Percentiles rank a stretch among this genome's conserved stretches.
These are phyloP conservation scores for Albatrellus ellisii DNA, from an alignment of 768 basidiomycete genomes.

Conservation along the genomic window DNA sequence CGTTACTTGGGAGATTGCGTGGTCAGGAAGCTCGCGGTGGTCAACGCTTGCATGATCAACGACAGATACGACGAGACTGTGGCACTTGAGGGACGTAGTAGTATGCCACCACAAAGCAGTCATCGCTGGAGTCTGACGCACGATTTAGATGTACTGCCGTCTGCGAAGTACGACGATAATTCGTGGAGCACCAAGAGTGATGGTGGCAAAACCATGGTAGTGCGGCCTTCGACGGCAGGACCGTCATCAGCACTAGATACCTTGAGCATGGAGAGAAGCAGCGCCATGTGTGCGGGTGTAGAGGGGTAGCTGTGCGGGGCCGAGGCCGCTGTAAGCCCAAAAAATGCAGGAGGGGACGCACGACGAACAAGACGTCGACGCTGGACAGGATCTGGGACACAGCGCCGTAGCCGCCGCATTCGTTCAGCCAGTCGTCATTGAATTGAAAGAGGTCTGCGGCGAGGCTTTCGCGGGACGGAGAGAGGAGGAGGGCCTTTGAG, in stretches of 20 bases:
- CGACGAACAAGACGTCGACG: constrained; percentile 40
- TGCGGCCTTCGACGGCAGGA: neutral
- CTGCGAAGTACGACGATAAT: constrained; percentile 10
- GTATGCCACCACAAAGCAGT: neutral
- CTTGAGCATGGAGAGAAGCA: constrained; percentile 11
- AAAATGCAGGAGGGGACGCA: neutral
- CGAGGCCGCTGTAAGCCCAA: neutral
- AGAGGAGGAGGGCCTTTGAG: constrained; percentile 32
- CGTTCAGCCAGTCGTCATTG: constrained; percentile 32
- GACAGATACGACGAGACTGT: constrained; percentile 10
- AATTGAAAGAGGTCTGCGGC: constrained; percentile 28
- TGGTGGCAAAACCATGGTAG: constrained; percentile 2
- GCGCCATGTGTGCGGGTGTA: constrained; percentile 5
- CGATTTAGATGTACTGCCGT: constrained; percentile 2
- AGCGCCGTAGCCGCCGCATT: constrained; percentile 19
- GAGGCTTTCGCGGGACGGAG: constrained; percentile 37
- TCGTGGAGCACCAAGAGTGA: constrained; percentile 11
- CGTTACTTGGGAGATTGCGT: constrained; percentile 7
- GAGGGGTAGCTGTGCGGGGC: constrained; percentile 7
- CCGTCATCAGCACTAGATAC: neutral
- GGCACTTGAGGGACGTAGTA: constrained; percentile 2
- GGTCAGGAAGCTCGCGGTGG: neutral
- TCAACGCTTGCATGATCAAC: constrained; percentile 7
- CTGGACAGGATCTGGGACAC: constrained; percentile 15
- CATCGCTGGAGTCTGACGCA: constrained; percentile 1